These are phyloP conservation scores for Zygosaccharomyces bailii DNA, from an alignment of 805 yeast species.

Conservation along the genomic window DNA sequence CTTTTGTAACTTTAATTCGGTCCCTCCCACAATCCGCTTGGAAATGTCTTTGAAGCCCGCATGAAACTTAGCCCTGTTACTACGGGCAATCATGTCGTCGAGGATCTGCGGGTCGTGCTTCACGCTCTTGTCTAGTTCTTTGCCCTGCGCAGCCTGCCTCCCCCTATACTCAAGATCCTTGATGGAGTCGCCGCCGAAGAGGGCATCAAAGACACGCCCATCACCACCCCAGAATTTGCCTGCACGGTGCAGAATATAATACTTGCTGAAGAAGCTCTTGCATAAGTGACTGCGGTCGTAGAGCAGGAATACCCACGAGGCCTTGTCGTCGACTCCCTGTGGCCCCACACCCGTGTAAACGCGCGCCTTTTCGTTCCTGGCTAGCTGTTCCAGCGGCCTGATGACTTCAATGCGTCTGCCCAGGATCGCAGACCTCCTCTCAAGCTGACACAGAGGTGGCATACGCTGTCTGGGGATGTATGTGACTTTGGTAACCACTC, in stretches of 20 bases:
- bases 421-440: constrained; percentile 24
- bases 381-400: constrained; percentile 19
- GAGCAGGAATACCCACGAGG: constrained; percentile 28
- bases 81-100: constrained; percentile 16
- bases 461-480: constrained; percentile 24
- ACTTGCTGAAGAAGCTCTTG: constrained; percentile 20
- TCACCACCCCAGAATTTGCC: constrained; percentile 31
- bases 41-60: constrained; percentile 9
- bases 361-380: constrained; percentile 18
- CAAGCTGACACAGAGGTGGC: constrained; percentile 22
- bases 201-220: constrained; percentile 31
- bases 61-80: constrained; percentile 23
- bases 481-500: constrained; percentile 28
- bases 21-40: constrained; percentile 10
- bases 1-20: constrained; percentile 16
- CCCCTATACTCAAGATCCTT: constrained; percentile 16
- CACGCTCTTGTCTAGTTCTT: not conserved
- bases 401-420: constrained; percentile 18
- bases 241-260: constrained; percentile 31
- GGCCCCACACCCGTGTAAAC: constrained; percentile 33
- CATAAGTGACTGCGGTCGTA: constrained; percentile 16
- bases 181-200: constrained; percentile 28
- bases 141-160: constrained; percentile 1
- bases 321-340: constrained; percentile 33
- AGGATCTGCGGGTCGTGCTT: not conserved